Conservation (phyloP, 441 rosid species). For the Mallotus japonicus region DNA sequence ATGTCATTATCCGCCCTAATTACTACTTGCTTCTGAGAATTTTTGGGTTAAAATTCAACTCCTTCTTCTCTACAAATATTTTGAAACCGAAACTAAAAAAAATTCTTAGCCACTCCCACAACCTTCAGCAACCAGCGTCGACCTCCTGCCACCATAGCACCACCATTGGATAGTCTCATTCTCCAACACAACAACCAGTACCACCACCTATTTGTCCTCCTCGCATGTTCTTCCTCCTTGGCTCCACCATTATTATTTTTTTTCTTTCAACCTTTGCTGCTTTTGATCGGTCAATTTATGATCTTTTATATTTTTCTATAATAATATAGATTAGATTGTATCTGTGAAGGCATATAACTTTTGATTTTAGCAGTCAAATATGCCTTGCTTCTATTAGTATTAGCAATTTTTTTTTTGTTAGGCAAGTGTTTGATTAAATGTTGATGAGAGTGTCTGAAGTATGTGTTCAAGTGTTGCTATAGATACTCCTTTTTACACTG, state of each 20-base stretch:
- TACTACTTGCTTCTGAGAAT: no score
- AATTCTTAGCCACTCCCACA: no score
- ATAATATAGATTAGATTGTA: not conserved
- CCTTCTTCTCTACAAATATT: no score
- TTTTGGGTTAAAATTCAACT: no score
- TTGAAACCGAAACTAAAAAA: no score
- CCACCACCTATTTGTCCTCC: no score
- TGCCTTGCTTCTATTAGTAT: not conserved
- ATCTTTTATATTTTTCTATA: slow-evolving; percentile 1
- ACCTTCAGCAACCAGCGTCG: no score
- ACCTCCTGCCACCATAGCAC: no score
- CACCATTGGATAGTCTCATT: no score
- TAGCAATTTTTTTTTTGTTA: slow-evolving; percentile 3
- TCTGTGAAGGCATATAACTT: not conserved
- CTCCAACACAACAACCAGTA: no score
- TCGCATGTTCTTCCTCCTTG: not conserved
- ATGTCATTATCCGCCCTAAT: no score
- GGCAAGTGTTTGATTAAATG: slow-evolving; percentile 52
- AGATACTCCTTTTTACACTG: not conserved
- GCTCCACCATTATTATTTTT: slow-evolving; percentile 35
- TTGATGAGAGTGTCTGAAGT: slow-evolving; percentile 21
- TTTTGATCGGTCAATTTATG: slow-evolving; percentile 36
- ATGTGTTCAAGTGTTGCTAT: slow-evolving; percentile 13
- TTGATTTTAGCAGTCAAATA: not conserved
- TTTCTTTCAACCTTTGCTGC: not conserved